Percentiles rank a stretch among this genome's conserved stretches.
Evolutionary conservation across 306 rosid genomes (phyloP).

Genomic region (Prunus davidiana): DNA sequence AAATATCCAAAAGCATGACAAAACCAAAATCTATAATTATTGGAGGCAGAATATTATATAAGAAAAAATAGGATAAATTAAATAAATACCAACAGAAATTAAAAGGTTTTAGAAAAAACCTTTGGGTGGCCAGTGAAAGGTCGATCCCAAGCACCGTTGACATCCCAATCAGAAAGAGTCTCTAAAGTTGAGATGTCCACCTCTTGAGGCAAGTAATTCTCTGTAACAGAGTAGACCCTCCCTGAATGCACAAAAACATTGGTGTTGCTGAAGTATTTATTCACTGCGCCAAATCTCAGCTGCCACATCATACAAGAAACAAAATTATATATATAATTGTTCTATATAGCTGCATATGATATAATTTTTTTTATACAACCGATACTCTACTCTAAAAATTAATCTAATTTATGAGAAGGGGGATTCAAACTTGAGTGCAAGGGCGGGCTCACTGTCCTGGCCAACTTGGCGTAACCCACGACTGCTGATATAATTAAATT

Average conservation of each 20-base stretch:
- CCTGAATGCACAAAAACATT: conserved; percentile 66
- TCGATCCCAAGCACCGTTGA: conserved; percentile 52
- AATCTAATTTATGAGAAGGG: too few species aligned
- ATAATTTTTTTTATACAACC: not conserved
- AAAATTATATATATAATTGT: not conserved
- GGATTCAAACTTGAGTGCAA: too few species aligned
- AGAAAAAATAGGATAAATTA: not conserved
- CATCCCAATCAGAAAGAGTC: conserved; percentile 51
- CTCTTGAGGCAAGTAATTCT: conserved; percentile 59
- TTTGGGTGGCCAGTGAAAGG: conserved; percentile 75
- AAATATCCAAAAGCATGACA: not conserved
- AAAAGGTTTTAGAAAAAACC: conserved; percentile 19
- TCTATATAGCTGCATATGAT: not conserved
- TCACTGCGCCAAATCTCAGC: conserved; percentile 57
- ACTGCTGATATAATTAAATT: too few species aligned
- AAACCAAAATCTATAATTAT: not conserved
- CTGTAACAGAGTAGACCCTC: conserved; percentile 49
- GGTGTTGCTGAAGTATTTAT: conserved; percentile 60
- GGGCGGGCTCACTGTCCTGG: too few species aligned
- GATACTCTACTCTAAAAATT: too few species aligned
- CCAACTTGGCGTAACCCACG: too few species aligned
- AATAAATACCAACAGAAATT: not conserved
- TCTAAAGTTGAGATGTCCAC: conserved; percentile 47
- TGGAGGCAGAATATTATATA: not conserved
- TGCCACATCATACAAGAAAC: conserved; percentile 8